phyloP scores from a whole-genome alignment of 2,329 filamentous ascomycete genomes.

The Paecilomyces sp. region DNA sequence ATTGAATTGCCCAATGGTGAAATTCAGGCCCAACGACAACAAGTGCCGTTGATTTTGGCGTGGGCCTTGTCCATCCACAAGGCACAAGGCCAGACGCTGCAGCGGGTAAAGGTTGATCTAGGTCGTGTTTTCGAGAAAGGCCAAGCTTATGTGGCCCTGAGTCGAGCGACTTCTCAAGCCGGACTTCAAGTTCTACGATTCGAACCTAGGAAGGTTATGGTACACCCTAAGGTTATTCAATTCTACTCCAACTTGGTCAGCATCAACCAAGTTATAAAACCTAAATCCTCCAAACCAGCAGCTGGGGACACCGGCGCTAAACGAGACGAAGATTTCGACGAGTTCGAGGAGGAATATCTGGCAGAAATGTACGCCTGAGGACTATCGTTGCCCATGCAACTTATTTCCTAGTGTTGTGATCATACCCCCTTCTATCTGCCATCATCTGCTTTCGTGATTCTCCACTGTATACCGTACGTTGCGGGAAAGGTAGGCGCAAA shows the following conservation, averaged over 20 bases:
- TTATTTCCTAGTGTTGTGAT: background rate
- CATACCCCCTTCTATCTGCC: background rate
- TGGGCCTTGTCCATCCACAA: conserved; percentile 99
- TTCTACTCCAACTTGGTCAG: conserved; percentile 82
- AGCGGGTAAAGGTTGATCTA: conserved; percentile 89
- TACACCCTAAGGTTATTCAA: conserved; percentile 73
- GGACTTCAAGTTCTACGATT: conserved; percentile 86
- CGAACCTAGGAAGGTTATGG: conserved; percentile 86
- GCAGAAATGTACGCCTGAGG: conserved; percentile 7
- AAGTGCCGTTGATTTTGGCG: conserved; percentile 82
- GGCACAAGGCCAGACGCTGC: conserved; percentile 89
- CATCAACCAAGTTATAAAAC: conserved; percentile 50
- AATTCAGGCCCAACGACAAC: conserved; percentile 76
- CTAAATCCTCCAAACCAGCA: conserved; percentile 22
- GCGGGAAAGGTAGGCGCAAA: background rate
- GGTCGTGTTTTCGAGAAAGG: conserved; percentile 93
- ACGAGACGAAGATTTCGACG: conserved; percentile 18
- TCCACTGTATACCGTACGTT: background rate
- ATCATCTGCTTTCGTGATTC: background rate
- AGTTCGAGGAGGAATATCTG: conserved; percentile 43
- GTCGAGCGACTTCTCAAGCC: conserved; percentile 78
- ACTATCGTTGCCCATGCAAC: background rate
- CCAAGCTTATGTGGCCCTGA: conserved; percentile 93
- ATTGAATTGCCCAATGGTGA: conserved; percentile 94
- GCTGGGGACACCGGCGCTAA: conserved; percentile 10